phyloP scores from a whole-genome alignment of 2,329 filamentous ascomycete species.

The Diplodia intermedia region DNA sequence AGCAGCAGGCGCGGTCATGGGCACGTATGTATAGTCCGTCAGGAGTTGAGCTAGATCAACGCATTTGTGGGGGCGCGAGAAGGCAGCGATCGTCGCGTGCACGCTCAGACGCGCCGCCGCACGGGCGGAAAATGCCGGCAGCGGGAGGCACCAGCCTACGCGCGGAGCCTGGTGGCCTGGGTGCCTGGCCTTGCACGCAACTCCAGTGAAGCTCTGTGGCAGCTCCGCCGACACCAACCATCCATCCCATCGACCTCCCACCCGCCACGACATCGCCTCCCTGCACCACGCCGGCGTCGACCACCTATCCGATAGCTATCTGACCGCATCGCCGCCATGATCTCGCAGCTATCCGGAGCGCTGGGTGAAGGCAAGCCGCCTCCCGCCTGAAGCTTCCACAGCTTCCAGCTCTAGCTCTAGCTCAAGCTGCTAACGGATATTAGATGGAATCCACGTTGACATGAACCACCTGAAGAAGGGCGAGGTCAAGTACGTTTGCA shows the following conservation, averaged over 20 bases:
- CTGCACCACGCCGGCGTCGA: background rate
- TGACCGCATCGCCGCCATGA: constrained; percentile 26
- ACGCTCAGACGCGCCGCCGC: constrained; percentile 12
- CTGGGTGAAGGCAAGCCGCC: constrained; percentile 46
- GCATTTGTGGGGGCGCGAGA: constrained; percentile 25
- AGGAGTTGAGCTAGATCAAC: constrained; percentile 25
- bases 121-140: constrained; percentile 18
- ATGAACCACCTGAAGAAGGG: constrained; percentile 99
- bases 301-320: constrained; percentile 26
- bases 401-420: constrained; percentile 9
- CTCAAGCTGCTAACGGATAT: constrained; percentile 38
- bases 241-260: constrained; percentile 3
- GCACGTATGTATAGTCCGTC: constrained; percentile 14
- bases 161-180: too few species aligned
- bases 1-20: constrained; percentile 11
- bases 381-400: constrained; percentile 19
- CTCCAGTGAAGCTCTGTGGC: constrained; percentile 14
- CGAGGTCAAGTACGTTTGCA: constrained; percentile 86
- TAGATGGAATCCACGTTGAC: constrained; percentile 98
- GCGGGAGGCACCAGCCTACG: too few species aligned
- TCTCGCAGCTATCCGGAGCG: constrained; percentile 42
- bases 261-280: background rate
- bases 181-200: constrained; percentile 7
- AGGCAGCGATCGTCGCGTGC: constrained; percentile 25
- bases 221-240: constrained; percentile 2